These are phyloP conservation scores for Takashimella koratensis DNA, from an alignment of 1,284 basidiomycete genomes.

Conservation along the genomic window DNA sequence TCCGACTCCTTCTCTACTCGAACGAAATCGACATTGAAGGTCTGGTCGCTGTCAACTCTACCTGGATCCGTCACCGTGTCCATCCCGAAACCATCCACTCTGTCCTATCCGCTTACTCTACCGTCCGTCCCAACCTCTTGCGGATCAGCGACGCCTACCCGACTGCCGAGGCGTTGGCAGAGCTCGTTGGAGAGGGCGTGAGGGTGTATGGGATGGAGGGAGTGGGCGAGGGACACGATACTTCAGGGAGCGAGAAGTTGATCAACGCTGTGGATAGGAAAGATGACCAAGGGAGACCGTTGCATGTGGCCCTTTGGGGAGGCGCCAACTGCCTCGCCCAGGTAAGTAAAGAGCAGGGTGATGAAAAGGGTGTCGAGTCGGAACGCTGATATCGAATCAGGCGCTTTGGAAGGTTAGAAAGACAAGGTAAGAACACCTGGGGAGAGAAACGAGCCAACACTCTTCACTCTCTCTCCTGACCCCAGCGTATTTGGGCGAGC, in stretches of 20 bases:
- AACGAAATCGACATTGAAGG: slow-evolving; percentile 20
- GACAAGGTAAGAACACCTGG: background rate
- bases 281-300: slow-evolving; percentile 2
- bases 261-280: slow-evolving; percentile 11
- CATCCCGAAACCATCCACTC: slow-evolving; percentile 12
- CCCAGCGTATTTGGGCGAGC: no score
- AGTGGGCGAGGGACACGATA: slow-evolving; percentile 9
- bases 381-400: background rate
- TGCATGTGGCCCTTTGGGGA: slow-evolving; percentile 17
- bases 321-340: slow-evolving; percentile 16
- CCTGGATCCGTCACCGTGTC: slow-evolving; percentile 9
- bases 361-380: background rate
- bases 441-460: no score
- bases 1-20: slow-evolving; percentile 15
- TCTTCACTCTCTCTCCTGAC: no score
- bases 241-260: slow-evolving; percentile 5
- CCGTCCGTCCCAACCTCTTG: background rate
- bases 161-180: background rate
- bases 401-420: slow-evolving; percentile 9
- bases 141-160: slow-evolving; percentile 5
- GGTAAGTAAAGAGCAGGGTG: background rate
- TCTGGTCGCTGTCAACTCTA: slow-evolving; percentile 12
- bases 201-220: slow-evolving; percentile 13
- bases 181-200: slow-evolving; percentile 1
- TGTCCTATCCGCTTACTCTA: slow-evolving; percentile 4